Conservation (phyloP, 805 yeast species). For the Starmerella cellae region DNA sequence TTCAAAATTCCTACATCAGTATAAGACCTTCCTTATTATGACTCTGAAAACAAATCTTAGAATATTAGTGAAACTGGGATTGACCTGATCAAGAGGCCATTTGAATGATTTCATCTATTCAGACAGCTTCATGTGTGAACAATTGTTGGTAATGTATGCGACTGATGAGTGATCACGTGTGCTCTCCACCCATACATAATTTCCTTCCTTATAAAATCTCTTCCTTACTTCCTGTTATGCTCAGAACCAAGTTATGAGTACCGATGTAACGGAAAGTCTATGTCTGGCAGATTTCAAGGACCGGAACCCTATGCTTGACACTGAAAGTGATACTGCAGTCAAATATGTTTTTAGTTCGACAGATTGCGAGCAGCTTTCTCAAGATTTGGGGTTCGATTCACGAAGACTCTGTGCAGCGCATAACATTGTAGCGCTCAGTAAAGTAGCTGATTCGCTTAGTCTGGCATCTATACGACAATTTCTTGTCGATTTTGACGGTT, state of each 20-base stretch:
- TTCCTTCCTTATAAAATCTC: no score
- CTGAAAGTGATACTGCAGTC: background rate
- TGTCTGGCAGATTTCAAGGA: background rate
- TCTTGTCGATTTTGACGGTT: slow-evolving; percentile 2
- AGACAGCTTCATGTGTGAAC: no score
- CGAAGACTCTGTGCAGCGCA: slow-evolving; percentile 16
- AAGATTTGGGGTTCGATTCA: slow-evolving; percentile 6
- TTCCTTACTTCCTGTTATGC: background rate
- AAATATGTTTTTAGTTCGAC: background rate
- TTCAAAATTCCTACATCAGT: no score
- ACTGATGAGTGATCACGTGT: no score
- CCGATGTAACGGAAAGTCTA: background rate
- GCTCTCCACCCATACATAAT: no score
- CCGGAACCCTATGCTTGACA: background rate
- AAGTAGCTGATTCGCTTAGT: slow-evolving; percentile 13
- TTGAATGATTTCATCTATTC: no score
- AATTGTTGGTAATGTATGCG: no score
- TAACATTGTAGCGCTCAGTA: slow-evolving; percentile 13
- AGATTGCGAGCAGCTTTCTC: background rate
- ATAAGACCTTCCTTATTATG: no score
- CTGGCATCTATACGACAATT: slow-evolving; percentile 8
- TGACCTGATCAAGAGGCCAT: no score
- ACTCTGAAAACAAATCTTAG: no score
- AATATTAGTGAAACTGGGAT: no score
- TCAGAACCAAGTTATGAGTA: background rate